These are phyloP conservation scores for Cryoendolithus antarcticus DNA, from an alignment of 2,329 filamentous ascomycete genomes.

Conservation along the genomic window DNA sequence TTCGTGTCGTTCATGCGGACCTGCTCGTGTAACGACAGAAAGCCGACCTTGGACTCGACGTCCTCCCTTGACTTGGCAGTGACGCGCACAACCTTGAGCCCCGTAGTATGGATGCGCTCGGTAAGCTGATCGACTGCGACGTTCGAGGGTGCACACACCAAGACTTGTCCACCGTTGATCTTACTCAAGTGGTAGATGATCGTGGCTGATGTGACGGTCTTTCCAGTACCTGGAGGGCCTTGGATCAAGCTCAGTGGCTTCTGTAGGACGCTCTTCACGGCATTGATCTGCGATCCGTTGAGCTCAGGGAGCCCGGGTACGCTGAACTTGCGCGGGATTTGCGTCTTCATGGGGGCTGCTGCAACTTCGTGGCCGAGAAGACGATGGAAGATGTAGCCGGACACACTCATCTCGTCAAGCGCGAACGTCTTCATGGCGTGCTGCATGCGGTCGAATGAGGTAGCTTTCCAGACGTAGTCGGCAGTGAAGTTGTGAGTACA, in stretches of 20 bases:
- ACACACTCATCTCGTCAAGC: slow-evolving; percentile 94
- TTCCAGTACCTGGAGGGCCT: slow-evolving; percentile 90
- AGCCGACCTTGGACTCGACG: slow-evolving; percentile 95
- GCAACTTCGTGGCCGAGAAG: slow-evolving; percentile 91
- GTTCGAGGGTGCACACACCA: slow-evolving; percentile 96
- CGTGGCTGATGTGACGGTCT: slow-evolving; percentile 95
- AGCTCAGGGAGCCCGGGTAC: slow-evolving; percentile 88
- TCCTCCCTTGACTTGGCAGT: slow-evolving; percentile 99
- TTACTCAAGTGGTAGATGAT: slow-evolving; percentile 97
- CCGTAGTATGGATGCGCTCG: slow-evolving; percentile 88
- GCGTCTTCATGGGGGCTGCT: slow-evolving; percentile 87
- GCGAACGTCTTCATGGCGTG: slow-evolving; percentile 98
- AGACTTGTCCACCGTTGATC: slow-evolving; percentile 83
- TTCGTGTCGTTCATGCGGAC: slow-evolving; percentile 95
- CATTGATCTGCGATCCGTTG: slow-evolving; percentile 89
- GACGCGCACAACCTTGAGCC: slow-evolving; percentile 89
- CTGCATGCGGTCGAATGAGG: slow-evolving; percentile 98
- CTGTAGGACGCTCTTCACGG: slow-evolving; percentile 88
- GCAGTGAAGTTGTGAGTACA: slow-evolving; percentile 97
- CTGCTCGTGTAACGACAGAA: slow-evolving; percentile 89
- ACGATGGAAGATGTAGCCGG: slow-evolving; percentile 96
- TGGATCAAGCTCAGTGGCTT: slow-evolving; percentile 93
- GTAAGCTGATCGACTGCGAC: slow-evolving; percentile 97
- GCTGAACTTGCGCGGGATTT: slow-evolving; percentile 92
- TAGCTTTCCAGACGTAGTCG: slow-evolving; percentile 99